Percentiles rank a stretch among this genome's conserved stretches.
Conservation (phyloP, 495 filamentous ascomycete species). For the Penicillium bovifimosum region DNA sequence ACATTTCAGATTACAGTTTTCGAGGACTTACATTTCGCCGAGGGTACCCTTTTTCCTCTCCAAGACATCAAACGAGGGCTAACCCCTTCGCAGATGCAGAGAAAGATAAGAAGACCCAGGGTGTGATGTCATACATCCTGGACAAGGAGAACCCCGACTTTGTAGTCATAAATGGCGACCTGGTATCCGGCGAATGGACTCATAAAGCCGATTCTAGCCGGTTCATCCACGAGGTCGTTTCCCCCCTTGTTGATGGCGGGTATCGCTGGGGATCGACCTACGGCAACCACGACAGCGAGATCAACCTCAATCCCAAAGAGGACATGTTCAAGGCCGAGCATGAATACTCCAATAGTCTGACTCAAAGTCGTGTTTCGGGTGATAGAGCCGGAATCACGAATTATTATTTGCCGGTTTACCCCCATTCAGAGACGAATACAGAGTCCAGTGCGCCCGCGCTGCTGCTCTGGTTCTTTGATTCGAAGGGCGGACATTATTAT, state of each 20-base stretch:
- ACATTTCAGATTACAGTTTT: slow-evolving; percentile 55
- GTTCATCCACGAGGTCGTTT: slow-evolving; percentile 59
- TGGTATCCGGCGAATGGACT: slow-evolving; percentile 66
- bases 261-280: slow-evolving; percentile 65
- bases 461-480: slow-evolving; percentile 75
- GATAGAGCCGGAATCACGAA: slow-evolving; percentile 57
- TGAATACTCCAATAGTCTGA: slow-evolving; percentile 49
- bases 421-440: slow-evolving; percentile 5
- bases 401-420: slow-evolving; percentile 57
- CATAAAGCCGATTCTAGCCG: slow-evolving; percentile 50
- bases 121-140: slow-evolving; percentile 57
- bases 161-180: slow-evolving; percentile 68
- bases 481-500: slow-evolving; percentile 53
- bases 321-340: slow-evolving; percentile 52
- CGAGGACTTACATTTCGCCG: slow-evolving; percentile 64
- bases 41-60: slow-evolving; percentile 34
- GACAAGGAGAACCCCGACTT: slow-evolving; percentile 51
- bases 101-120: slow-evolving; percentile 50
- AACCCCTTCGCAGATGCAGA: slow-evolving; percentile 4
- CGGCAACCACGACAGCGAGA: slow-evolving; percentile 67
- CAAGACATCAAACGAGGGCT: background rate
- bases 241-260: slow-evolving; percentile 45
- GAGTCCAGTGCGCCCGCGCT: slow-evolving; percentile 33
- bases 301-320: slow-evolving; percentile 48
- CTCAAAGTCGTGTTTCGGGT: slow-evolving; percentile 40